Evolutionary conservation across 208 protist species (phyloP), one percentile per base, ranked within the genome.

Genomic region (Crithidia expoeki): DNA sequence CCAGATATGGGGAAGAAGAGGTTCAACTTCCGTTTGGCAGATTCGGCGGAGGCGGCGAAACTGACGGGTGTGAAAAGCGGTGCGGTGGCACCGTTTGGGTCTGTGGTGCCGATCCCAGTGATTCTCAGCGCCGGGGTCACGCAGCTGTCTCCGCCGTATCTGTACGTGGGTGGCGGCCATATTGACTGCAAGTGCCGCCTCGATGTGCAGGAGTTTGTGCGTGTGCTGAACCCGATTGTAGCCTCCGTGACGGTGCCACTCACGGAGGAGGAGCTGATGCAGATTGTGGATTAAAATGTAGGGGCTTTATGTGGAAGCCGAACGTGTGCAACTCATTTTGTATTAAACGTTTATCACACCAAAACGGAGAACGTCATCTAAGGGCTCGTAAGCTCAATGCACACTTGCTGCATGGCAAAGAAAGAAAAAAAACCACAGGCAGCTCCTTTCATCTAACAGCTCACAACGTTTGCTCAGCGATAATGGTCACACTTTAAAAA

Each of bases 1-100:
- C 72, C 83, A 33, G 88, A 84, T n/a, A 16, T 94, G 17, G 88
- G 90, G 4, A 96, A 96, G 77, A 93, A 93, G 62, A 93, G 93
- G 61, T 94, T 96, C 62, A 94, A 96, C 74, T 90, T 96, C 59
- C 85, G 90, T 12, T 70, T 94, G 25, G 90, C 90, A 0, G 76
- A 85, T 38, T 73, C 84, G 32, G 76, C 63, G 23, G 72, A 81
- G 57, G 65, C 86, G 42, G 59, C 79, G 38, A 49, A 78, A 65
- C 76, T 93, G 64, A 96, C 86, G 1, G 90, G 90, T 1, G 92
- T 93, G 67, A 56, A 59, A 19, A 81, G 91, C 62, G 87, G 87
- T 25, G 90, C 88, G 0, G 90, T 96, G 25, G 88, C 77, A 0
- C 86, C 90, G 16, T 92, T 96, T 44, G 87, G 88, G 6, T 80